A percentile compares a stretch with the other conserved stretches of the same genome.
phyloP scores from a whole-genome alignment of 2,329 filamentous ascomycete species.

The Cladophialophora chaetospira region DNA sequence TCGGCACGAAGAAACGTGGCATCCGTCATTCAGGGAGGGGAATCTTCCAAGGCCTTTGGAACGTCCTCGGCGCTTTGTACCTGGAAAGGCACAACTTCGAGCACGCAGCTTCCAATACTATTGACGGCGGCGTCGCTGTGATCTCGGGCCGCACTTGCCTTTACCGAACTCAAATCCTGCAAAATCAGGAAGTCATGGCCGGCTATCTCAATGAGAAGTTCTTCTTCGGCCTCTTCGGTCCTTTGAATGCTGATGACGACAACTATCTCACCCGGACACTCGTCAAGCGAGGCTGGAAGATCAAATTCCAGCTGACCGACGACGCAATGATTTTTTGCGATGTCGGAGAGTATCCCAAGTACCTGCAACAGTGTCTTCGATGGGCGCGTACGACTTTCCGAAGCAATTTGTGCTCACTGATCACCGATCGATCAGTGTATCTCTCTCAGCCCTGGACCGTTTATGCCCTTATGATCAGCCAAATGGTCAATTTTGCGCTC shows the following conservation, averaged over 20 bases:
- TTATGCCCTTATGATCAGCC: conserved; percentile 59
- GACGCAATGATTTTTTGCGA: conserved; percentile 56
- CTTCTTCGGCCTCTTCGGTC: conserved; percentile 48
- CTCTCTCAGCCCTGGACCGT: conserved; percentile 53
- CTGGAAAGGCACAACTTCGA: conserved; percentile 66
- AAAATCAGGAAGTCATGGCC: conserved; percentile 45
- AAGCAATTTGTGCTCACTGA: conserved; percentile 55
- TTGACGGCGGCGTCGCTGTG: conserved; percentile 63
- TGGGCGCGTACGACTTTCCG: conserved; percentile 64
- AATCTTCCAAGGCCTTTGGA: conserved; percentile 43
- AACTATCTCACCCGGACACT: conserved; percentile 62
- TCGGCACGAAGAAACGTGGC: conserved; percentile 60
- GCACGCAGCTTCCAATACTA: conserved; percentile 55
- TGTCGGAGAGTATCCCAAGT: conserved; percentile 53
- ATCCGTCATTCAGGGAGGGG: conserved; percentile 39
- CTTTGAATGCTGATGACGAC: conserved; percentile 61
- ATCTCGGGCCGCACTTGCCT: conserved; percentile 59
- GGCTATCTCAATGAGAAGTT: conserved; percentile 55
- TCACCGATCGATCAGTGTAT: conserved; percentile 45
- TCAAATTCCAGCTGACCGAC: conserved; percentile 57
- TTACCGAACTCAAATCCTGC: conserved; percentile 55
- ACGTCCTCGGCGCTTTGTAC: conserved; percentile 62
- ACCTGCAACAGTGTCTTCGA: conserved; percentile 55
- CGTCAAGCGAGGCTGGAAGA: conserved; percentile 53
- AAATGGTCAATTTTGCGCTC: conserved; percentile 59